Base-by-base conservation (phyloP, 352 stramenopile genomes). In the Halophytophthora polymorphica region DNA sequence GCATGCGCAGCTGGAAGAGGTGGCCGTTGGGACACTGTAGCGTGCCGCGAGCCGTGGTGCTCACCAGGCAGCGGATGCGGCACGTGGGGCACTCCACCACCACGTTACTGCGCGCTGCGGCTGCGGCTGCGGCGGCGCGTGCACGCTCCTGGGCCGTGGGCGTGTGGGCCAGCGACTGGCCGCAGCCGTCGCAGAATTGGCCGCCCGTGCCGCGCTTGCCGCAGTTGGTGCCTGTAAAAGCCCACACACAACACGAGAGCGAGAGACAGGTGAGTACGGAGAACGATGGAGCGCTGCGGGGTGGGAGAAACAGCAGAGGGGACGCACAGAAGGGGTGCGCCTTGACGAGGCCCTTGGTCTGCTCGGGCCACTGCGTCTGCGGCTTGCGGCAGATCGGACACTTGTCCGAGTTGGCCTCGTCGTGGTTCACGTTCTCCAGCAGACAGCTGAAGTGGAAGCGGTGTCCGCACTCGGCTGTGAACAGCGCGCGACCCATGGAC, bases 341-440 rank as follows among this genome's bases (percentile, higher is more conserved):
- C 56, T 94, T 94, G 29, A 91, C 81, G 8, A 94, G 79, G 6
- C 83, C 83, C 41, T 84, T 64, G 13, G 83, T 94, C 64, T 91
- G 83, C 62, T 94, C 79, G 33, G 83, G 83, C 83, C 83, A 94
- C 50, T 92, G 75, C 33, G 66, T 77, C 69, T 94, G 83, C 53
- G 79, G 39, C 66, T 92, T 87, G 59, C 83, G 79, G 72, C 83
- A 94, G 56, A 94, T 94, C 53, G 83, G 83, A 42, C 83, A 94
- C 65, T 94, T 94, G 69, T 91, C 83, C 45, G 78, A 77, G 56
- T 94, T 94, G 23, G 81, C 83, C 59, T 94, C 83, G 66, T 94
- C 83, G 64, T 94, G 81, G 64, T 94, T 94, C 28, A 94, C 80
- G 59, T 94, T 94, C 73, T 94, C 83, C 28, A 94, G 55, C 46